Conservation (phyloP, 495 filamentous ascomycete genomes). For the Hyaloscypha bicolor region DNA sequence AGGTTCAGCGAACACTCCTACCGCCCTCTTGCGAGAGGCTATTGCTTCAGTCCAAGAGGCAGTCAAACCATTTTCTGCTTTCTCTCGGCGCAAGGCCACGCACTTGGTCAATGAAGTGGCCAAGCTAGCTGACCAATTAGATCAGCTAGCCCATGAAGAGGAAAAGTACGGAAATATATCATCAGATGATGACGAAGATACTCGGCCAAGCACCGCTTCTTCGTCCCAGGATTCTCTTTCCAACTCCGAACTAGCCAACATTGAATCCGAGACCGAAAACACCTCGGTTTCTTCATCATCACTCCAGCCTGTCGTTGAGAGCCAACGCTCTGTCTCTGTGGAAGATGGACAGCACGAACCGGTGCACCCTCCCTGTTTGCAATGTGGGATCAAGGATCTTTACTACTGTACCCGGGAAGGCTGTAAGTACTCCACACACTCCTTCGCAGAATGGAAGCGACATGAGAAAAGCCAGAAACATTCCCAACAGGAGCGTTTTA, state of each 20-base stretch:
- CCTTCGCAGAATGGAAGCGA: constrained; percentile 9
- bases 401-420: constrained; percentile 2
- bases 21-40: background rate
- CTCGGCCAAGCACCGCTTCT: no score
- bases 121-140: no score
- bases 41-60: background rate
- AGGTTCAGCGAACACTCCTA: background rate
- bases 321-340: background rate
- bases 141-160: no score
- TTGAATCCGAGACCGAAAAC: no score
- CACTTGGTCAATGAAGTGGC: no score
- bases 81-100: no score
- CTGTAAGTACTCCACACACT: background rate
- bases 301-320: background rate
- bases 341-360: background rate
- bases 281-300: constrained; percentile 5
- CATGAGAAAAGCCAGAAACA: constrained; percentile 15
- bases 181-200: no score
- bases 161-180: no score
- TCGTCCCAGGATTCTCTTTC: no score
- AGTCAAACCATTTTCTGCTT: no score
- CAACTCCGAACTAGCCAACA: no score
- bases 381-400: background rate
- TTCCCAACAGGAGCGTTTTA: constrained; percentile 7
- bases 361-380: background rate